Evolutionary conservation across 352 stramenopile genomes (phyloP).

Genomic region (Phytophthora aleatoria): DNA sequence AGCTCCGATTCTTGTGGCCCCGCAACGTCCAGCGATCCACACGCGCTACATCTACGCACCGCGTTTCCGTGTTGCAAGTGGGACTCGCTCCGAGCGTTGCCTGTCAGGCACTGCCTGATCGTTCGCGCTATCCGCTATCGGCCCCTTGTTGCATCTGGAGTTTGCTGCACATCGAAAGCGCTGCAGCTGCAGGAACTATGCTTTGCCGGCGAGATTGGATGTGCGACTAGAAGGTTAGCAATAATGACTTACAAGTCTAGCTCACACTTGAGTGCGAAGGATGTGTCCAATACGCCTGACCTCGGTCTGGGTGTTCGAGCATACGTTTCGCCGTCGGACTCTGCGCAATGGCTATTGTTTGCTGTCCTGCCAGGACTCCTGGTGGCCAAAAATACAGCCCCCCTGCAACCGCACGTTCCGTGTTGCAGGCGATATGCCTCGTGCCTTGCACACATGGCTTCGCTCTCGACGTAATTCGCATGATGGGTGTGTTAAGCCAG

Average conservation of each 20-base stretch:
- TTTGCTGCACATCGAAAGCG: conserved; percentile 8
- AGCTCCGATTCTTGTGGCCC: conserved; percentile 15
- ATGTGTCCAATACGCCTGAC: neutral
- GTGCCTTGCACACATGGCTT: conserved; percentile 13
- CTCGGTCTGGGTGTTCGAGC: neutral
- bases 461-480: neutral
- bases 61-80: conserved; percentile 30
- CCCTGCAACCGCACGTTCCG: neutral
- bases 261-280: neutral
- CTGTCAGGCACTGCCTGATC: neutral
- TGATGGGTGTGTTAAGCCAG: conserved; percentile 3
- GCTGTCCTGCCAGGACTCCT: too few relatives aligned
- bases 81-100: conserved; percentile 6
- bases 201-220: neutral
- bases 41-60: conserved; percentile 7
- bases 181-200: conserved; percentile 2
- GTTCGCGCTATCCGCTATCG: neutral
- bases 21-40: conserved; percentile 7
- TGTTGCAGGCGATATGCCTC: conserved; percentile 3
- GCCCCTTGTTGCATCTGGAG: neutral
- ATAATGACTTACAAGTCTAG: too few relatives aligned
- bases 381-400: too few relatives aligned
- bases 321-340: neutral
- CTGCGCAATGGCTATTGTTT: neutral
- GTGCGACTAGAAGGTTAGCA: too few relatives aligned